Conservation (phyloP, 768 basidiomycete genomes). For the Lentinula edodes region DNA sequence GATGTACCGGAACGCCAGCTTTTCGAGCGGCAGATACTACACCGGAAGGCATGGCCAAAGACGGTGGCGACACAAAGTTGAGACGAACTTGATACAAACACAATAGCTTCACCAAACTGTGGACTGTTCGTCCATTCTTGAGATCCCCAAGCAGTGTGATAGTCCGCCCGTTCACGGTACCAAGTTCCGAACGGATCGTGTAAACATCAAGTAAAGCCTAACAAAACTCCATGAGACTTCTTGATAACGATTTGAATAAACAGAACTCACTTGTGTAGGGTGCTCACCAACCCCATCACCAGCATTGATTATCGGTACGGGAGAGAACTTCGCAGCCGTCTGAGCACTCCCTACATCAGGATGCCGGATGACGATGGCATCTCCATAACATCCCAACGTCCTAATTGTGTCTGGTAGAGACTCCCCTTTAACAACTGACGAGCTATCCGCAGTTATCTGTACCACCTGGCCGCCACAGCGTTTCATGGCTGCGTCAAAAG, state of each 20-base stretch:
- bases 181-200: conserved; percentile 96
- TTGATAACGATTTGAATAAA: neutral
- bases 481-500: conserved; percentile 99
- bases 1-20: conserved; percentile 71
- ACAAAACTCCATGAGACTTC: conserved; percentile 8
- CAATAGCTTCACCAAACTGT: conserved; percentile 89
- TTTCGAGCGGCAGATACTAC: conserved; percentile 82
- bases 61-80: conserved; percentile 90
- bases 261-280: conserved; percentile 77
- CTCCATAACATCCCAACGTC: conserved; percentile 91
- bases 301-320: conserved; percentile 93
- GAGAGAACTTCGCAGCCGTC: conserved; percentile 91
- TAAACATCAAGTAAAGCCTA: conserved; percentile 84
- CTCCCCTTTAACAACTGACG: conserved; percentile 93
- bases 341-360: conserved; percentile 94
- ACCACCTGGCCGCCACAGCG: conserved; percentile 95
- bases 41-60: conserved; percentile 82
- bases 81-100: conserved; percentile 89
- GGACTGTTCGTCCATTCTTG: conserved; percentile 97
- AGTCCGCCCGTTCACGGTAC: conserved; percentile 94
- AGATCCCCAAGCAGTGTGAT: conserved; percentile 92
- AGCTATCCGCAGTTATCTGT: conserved; percentile 71
- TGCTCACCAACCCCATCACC: conserved; percentile 98
- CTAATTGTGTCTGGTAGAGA: conserved; percentile 88
- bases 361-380: conserved; percentile 92